These are phyloP conservation scores for Blastocystis sp. DNA, from an alignment of 352 stramenopile genomes.

Conservation along the genomic window DNA sequence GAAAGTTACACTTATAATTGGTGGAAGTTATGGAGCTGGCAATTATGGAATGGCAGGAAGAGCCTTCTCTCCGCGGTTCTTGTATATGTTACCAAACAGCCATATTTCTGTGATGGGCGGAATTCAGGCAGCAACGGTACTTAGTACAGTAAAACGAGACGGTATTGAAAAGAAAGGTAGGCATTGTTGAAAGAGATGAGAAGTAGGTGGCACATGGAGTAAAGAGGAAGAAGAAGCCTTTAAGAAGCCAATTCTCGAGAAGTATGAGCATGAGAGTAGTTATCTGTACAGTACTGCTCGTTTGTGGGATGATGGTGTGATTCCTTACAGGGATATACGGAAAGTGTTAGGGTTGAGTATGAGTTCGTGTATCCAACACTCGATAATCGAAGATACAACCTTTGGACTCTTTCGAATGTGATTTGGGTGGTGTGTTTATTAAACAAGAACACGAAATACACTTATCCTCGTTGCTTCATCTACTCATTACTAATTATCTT, in stretches of 20 bases:
- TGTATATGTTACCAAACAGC: conserved; percentile 95
- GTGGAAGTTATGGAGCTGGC: conserved; percentile 86
- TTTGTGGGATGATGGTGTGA: conserved; percentile 96
- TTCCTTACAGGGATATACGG: conserved; percentile 85
- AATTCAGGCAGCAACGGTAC: conserved; percentile 86
- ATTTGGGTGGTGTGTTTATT: no score
- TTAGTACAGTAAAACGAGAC: conserved; percentile 83
- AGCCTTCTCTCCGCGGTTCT: conserved; percentile 86
- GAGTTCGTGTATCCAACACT: background rate
- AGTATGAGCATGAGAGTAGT: conserved; percentile 86
- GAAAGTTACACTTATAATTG: conserved; percentile 93
- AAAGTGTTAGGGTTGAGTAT: conserved; percentile 74
- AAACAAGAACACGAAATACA: no score
- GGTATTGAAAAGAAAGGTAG: conserved; percentile 72
- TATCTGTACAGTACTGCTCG: conserved; percentile 87
- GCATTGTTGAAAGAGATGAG: background rate
- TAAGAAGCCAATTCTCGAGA: conserved; percentile 86
- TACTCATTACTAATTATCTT: background rate
- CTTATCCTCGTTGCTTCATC: background rate
- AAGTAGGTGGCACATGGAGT: conserved; percentile 68
- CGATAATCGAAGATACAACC: background rate
- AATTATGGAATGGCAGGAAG: conserved; percentile 95
- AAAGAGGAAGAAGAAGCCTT: conserved; percentile 80
- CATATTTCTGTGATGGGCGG: conserved; percentile 91
- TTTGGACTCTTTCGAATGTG: conserved; percentile 45